phyloP scores from a whole-genome alignment of 345 rosid species.

The Diplotaxis tenuifolia region DNA sequence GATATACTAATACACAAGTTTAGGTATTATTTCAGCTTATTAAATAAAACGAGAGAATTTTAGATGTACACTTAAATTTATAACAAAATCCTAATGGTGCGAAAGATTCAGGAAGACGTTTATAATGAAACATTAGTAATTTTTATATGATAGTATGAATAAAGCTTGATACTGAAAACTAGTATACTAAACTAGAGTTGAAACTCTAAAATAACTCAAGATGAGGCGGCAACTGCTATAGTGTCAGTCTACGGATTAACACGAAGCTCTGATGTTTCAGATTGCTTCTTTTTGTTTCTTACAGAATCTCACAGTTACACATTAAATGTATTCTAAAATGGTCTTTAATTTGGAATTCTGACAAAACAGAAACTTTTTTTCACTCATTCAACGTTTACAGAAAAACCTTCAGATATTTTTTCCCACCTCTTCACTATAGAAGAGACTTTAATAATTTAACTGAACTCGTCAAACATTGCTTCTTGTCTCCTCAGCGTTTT shows the following conservation, averaged over 20 bases:
- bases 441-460: constrained; percentile 8
- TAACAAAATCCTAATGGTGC: not conserved
- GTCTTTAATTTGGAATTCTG: constrained; percentile 8
- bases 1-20: not conserved
- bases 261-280: constrained; percentile 29
- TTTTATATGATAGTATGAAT: not conserved
- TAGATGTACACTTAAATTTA: not conserved
- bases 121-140: not conserved
- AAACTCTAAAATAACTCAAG: not conserved
- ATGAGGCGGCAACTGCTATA: constrained; percentile 27
- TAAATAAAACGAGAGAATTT: no score
- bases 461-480: constrained; percentile 51
- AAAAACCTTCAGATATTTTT: not conserved
- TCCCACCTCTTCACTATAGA: constrained; percentile 18
- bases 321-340: not conserved
- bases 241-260: constrained; percentile 34
- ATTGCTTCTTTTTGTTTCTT: constrained; percentile 36
- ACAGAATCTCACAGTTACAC: constrained; percentile 27
- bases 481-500: constrained; percentile 44
- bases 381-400: not conserved
- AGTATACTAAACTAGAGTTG: not conserved
- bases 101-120: not conserved
- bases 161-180: not conserved
- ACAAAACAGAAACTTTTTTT: constrained; percentile 27
- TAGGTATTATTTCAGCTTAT: no score